Evolutionary conservation across 441 rosid genomes (phyloP), one percentile per base, ranked within the genome.

Genomic region (Dalechampia spathulata): DNA sequence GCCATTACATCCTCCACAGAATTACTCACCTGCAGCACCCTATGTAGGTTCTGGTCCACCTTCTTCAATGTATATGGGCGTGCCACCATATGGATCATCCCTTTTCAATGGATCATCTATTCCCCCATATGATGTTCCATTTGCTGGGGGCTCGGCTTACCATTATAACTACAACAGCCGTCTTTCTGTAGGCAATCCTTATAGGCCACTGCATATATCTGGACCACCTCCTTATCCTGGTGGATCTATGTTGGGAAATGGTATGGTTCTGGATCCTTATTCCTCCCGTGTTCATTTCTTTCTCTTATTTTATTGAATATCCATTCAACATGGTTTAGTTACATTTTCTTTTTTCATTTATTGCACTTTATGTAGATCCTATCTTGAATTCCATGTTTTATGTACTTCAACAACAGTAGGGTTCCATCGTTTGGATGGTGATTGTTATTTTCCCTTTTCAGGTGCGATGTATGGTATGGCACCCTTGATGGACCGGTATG

Each of bases 401-500:
- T n/a, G n/a, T n/a, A n/a, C n/a, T n/a, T n/a, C n/a, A n/a, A n/a
- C n/a, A n/a, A n/a, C n/a, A n/a, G n/a, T n/a, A n/a, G n/a, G 61
- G 32, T 32, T 41, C n/a, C 38, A 26, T 43, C 37, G 19, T 14
- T 42, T 34, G 34, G 44, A 8, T 44, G 13, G n/a, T 40, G 32
- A 20, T 28, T 6, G 52, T 40, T 21, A 17, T 2, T 42, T 2
- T 49, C 58, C 28, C 61, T 61, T 49, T 61, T 38, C 34, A 89
- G 97, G 90, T 62, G 86, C 88, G 28, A 81, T 93, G 77, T 93
- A 93, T 69, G 83, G 87, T 43, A 77, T 93, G 72, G 95, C 96
- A 38, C 88, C 96, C 25, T 63, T 91, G 62, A 83, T 93, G 78
- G 97, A 93, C 66, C 85, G 96, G 5, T 90, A 82, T 53, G 93